These are phyloP conservation scores for Zymoseptoria pseudotritici DNA, from an alignment of 2,329 filamentous ascomycete species.

Conservation along the genomic window DNA sequence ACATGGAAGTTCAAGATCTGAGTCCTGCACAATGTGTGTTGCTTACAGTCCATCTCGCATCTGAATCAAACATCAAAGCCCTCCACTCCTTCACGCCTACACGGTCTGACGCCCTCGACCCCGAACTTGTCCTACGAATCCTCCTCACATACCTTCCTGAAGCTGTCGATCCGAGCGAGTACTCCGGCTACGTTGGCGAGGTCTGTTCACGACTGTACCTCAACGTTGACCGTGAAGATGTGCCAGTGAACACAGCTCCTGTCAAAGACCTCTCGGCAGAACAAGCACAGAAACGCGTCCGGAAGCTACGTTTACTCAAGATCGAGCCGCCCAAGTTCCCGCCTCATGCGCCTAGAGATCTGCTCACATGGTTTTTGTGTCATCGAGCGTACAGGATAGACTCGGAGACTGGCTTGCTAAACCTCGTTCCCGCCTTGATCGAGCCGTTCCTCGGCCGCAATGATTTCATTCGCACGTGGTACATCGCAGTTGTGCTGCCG, in stretches of 20 bases:
- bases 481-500: constrained; percentile 61
- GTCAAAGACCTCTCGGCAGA: constrained; percentile 55
- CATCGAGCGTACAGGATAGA: constrained; percentile 63
- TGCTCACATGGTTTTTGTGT: constrained; percentile 57
- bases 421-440: constrained; percentile 60
- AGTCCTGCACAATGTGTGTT: constrained; percentile 64
- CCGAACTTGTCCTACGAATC: constrained; percentile 62
- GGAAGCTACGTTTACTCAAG: constrained; percentile 56
- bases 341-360: constrained; percentile 45
- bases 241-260: constrained; percentile 46
- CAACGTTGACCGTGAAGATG: constrained; percentile 34
- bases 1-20: constrained; percentile 34
- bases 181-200: constrained; percentile 54
- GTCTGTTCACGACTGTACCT: constrained; percentile 46
- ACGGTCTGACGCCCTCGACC: constrained; percentile 51
- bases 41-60: constrained; percentile 63
- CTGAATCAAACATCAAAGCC: constrained; percentile 56
- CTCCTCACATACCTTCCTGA: constrained; percentile 73
- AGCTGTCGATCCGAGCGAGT: constrained; percentile 54
- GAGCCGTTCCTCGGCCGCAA: constrained; percentile 59
- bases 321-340: constrained; percentile 46
- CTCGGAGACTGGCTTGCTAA: constrained; percentile 61
- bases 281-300: constrained; percentile 56
- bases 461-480: constrained; percentile 58
- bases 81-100: constrained; percentile 54